Conservation (phyloP, 1,284 basidiomycete genomes). For the Kwoniella shivajii region DNA sequence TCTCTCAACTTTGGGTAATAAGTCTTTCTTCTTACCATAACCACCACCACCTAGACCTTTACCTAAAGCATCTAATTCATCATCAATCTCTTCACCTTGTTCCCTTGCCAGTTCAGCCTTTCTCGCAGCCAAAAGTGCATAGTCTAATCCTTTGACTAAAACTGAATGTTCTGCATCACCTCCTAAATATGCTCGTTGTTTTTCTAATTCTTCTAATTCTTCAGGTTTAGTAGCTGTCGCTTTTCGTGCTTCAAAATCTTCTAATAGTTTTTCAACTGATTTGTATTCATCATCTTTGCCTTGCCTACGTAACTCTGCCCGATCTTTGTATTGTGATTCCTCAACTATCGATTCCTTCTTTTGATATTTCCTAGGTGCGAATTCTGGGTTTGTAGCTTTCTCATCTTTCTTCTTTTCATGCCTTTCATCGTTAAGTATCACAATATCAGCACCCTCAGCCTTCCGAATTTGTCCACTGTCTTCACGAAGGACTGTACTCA, state of each 20-base stretch:
- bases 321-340: constrained; percentile 49
- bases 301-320: constrained; percentile 48
- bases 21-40: constrained; percentile 57
- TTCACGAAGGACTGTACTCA: constrained; percentile 9
- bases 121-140: constrained; percentile 79
- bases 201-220: constrained; percentile 62
- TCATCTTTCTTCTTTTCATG: constrained; percentile 23
- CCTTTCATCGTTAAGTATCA: constrained; percentile 1
- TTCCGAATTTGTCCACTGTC: not conserved
- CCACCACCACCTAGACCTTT: constrained; percentile 12
- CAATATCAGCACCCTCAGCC: not conserved
- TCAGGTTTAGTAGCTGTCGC: constrained; percentile 38
- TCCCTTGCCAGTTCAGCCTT: constrained; percentile 64
- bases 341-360: constrained; percentile 26
- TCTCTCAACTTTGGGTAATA: no score
- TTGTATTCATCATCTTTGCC: constrained; percentile 52
- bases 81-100: constrained; percentile 66
- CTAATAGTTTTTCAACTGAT: constrained; percentile 67
- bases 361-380: constrained; percentile 39
- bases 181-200: constrained; percentile 78
- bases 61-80: constrained; percentile 65
- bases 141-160: constrained; percentile 85
- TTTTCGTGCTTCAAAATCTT: constrained; percentile 72
- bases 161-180: constrained; percentile 82
- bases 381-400: constrained; percentile 24